Conservation (phyloP, 495 filamentous ascomycete genomes). For the Aspergillus nanangensis region DNA sequence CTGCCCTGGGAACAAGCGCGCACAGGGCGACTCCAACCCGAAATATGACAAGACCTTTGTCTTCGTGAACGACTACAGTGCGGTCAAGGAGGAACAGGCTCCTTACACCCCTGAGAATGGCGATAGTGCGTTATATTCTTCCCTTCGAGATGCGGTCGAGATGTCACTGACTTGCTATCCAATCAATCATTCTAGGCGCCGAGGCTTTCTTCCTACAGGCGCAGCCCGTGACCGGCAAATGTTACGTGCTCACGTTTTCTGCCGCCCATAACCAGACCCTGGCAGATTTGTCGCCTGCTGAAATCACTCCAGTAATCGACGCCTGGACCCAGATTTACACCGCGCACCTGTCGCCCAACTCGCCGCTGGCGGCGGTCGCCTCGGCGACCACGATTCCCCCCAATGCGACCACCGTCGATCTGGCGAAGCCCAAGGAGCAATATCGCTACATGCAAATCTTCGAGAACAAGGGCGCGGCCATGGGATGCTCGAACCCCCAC, state of each 20-base stretch:
- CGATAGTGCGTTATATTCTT: conserved; percentile 37
- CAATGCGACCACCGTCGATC: conserved; percentile 34
- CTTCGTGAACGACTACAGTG: conserved; percentile 97
- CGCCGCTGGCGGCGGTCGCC: conserved; percentile 54
- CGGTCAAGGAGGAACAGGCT: conserved; percentile 89
- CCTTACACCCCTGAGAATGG: conserved; percentile 53
- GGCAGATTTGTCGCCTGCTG: conserved; percentile 67
- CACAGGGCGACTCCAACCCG: conserved; percentile 84
- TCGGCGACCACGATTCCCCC: conserved; percentile 46
- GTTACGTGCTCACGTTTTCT: conserved; percentile 95
- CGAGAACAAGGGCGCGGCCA: conserved; percentile 96
- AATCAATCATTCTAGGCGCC: conserved; percentile 42
- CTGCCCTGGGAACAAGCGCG: conserved; percentile 93
- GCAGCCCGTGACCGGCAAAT: conserved; percentile 87
- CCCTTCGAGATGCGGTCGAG: neutral
- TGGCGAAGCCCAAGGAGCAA: conserved; percentile 62
- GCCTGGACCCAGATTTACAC: conserved; percentile 89
- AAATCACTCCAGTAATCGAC: conserved; percentile 72
- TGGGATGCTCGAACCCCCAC: conserved; percentile 99
- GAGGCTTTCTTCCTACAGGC: conserved; percentile 79
- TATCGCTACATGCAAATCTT: conserved; percentile 99
- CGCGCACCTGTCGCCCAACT: conserved; percentile 67
- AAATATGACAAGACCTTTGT: conserved; percentile 83
- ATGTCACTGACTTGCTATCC: neutral
- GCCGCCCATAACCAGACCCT: conserved; percentile 86